Evolutionary conservation across 2,329 filamentous ascomycete genomes (phyloP), one percentile per base, ranked within the genome.

Genomic region (Ophiostoma tasmaniense): DNA sequence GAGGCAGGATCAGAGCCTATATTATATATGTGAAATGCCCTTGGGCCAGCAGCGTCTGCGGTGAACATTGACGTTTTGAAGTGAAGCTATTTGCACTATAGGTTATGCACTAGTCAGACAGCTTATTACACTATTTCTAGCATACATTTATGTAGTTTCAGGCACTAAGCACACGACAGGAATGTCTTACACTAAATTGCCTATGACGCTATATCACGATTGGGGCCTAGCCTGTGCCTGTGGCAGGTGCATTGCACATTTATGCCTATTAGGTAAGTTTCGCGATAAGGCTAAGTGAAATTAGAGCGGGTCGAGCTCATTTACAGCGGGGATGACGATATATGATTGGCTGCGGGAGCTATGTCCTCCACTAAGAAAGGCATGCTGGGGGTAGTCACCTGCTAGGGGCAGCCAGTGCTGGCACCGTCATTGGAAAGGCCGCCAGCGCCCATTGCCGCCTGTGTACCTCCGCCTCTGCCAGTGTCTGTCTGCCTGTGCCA

Each of bases 281-380:
- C 13, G 22, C 37, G 62, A 67, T 70, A 70, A 67, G 62, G 28
- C 66, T 20, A 66, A 61, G 42, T 67, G 2, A 66, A 68, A 67
- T 66, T 68, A 33, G 62, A 50, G 28, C 66, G 55, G 55, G 14
- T 30, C 55, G 30, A 30, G 25, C 1, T 17, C 13, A 52, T 45
- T 66, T 20, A 28, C 33, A 45, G 66, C 10, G 59, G 42, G 33
- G 20, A 52, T 28, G 2, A 1, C 0, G 10, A 17, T 7, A 35
- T 64, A 3, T 66, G 69, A 70, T 70, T 70, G 69, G 69, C n/a
- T 30, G 30, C 1, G 5, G 7, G 14, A 7, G 11, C 39, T 25
- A 35, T 66, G 6, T 28, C 55, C 52, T 64, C 22, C 42, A 42
- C 25, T 62, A 7, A 22, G 39, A 62, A 28, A 25, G 64, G 55